Base-by-base conservation (phyloP, 75 land plant species). In the Chamaecyparis obtusa region DNA sequence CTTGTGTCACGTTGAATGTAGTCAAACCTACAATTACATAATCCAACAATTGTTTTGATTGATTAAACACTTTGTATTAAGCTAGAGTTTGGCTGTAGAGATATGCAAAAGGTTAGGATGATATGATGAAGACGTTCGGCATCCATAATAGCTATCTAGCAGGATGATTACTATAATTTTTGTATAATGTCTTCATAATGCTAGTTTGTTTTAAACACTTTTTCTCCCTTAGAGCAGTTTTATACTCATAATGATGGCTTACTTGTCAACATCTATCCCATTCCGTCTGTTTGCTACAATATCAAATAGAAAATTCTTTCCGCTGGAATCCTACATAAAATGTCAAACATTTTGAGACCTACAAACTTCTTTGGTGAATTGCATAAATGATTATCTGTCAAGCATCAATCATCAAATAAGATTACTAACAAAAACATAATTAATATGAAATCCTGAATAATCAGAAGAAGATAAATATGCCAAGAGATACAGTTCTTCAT, bases 191-290 rank as follows among this genome's bases (percentile, higher is more conserved):
- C 37, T 77, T 36, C 80, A 16, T 39, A 77, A 35, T 21, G n/a
- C 9, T 37, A 41, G 21, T 6, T 37, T 37, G 8, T 78, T 24
- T 37, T 19, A 77, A 39, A 64, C 44, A 39, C 27, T 24, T 5
- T 64, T 64, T n/a, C 9, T 64, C 9, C 1, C 69, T 64, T 9
- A 78, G 9, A 19, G 27, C 8, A 78, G 19, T 78, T 35, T 35
- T 24, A 2, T 78, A 9, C 21, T 41, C 19, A 78, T 78, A 41
- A 78, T 78, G 81, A 19, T 33, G 21, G 2, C 94, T 88, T 90
- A 98, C 99, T 98, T 98, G 91, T 98, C 99, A 87, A 98, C 99
- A 85, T 98, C 99, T 83, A 97, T 95, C 82, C 99, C 95, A 91
- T 97, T 98, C 69, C 99, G 96, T 67, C 99, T 99, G 93, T 98